Evolutionary conservation across 2,329 filamentous ascomycete genomes (phyloP).

Genomic region (Fusarium lateritium): DNA sequence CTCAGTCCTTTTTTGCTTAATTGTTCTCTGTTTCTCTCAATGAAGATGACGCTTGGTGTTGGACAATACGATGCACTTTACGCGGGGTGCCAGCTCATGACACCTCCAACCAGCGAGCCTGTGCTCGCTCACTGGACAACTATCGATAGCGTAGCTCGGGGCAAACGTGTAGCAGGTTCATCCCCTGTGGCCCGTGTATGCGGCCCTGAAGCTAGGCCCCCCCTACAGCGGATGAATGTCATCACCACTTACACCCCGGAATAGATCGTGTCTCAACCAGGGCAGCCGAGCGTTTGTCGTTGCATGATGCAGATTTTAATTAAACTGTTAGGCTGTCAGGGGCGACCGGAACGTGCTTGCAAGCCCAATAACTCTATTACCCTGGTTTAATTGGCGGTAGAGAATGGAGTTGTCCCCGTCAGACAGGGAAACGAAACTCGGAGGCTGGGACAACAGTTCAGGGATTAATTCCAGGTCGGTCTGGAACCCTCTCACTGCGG

Average conservation of each 20-base stretch:
- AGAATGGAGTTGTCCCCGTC: conserved; percentile 15
- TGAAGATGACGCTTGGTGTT: conserved; percentile 40
- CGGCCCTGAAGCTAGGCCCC: conserved; percentile 42
- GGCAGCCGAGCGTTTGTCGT: conserved; percentile 25
- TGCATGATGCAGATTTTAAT: conserved; percentile 45
- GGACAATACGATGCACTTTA: conserved; percentile 28
- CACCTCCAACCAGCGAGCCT: conserved; percentile 35
- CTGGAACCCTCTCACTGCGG: conserved; percentile 11
- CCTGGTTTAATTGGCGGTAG: conserved; percentile 35
- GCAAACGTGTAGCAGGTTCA: neutral
- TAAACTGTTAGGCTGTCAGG: conserved; percentile 40
- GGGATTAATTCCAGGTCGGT: conserved; percentile 35
- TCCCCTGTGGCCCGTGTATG: conserved; percentile 27
- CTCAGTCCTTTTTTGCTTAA: conserved; percentile 40
- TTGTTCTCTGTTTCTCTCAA: conserved; percentile 14
- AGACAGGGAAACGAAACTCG: conserved; percentile 41
- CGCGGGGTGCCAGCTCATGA: conserved; percentile 49
- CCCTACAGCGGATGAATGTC: conserved; percentile 39
- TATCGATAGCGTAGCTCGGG: conserved; percentile 42
- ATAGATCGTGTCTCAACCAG: conserved; percentile 27
- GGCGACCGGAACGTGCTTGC: conserved; percentile 21
- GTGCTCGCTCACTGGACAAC: conserved; percentile 50
- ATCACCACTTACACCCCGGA: conserved; percentile 42
- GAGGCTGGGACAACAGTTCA: conserved; percentile 45
- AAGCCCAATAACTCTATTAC: conserved; percentile 14